Percentiles rank a stretch among this genome's conserved stretches.
Conservation (phyloP, 352 stramenopile species). For the Phytophthora aleatoria region DNA sequence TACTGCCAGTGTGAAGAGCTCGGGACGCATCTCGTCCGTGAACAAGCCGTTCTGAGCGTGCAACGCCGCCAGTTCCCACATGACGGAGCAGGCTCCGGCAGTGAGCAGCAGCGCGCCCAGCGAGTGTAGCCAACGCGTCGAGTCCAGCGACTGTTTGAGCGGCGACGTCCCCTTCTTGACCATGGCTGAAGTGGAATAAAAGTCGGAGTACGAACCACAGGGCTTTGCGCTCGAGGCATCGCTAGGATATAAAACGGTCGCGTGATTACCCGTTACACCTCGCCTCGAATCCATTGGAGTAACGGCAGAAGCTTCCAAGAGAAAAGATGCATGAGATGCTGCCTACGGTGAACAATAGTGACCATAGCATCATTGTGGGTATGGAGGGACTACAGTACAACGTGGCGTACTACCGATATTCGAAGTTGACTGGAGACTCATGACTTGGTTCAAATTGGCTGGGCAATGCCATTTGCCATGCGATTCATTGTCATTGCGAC, state of each 20-base stretch:
- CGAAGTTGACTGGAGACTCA: not conserved
- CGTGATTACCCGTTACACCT: conserved; percentile 4
- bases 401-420: not conserved
- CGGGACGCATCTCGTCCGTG: conserved; percentile 18
- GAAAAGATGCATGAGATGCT: not conserved
- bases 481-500: too few species aligned
- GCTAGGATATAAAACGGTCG: conserved; percentile 26
- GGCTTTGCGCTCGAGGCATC: conserved; percentile 10
- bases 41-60: conserved; percentile 24
- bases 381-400: too few species aligned
- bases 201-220: not conserved
- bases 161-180: conserved; percentile 13
- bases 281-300: not conserved
- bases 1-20: conserved; percentile 25
- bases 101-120: conserved; percentile 26
- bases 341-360: too few species aligned
- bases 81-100: conserved; percentile 21
- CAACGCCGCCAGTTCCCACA: conserved; percentile 31
- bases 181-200: conserved; percentile 2
- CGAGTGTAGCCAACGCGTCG: conserved; percentile 30
- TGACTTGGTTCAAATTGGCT: too few species aligned
- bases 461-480: too few species aligned
- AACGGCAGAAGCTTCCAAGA: not conserved
- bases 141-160: conserved; percentile 12
- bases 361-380: too few species aligned